Base-by-base conservation (phyloP, 768 basidiomycete species). In the Kwoniella mangroviensis region DNA sequence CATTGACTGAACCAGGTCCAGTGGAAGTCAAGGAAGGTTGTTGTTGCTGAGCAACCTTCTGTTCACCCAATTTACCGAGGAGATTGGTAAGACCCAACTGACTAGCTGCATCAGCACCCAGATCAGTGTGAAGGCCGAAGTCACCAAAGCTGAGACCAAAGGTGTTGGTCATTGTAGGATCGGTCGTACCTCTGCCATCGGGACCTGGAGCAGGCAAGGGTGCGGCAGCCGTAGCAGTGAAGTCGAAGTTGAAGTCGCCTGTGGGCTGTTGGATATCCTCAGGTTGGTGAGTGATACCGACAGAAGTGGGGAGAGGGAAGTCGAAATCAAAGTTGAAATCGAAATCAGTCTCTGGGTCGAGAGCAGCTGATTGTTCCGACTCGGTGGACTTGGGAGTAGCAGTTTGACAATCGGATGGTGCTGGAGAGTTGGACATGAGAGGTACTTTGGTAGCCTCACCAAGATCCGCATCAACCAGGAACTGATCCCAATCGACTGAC, bases 311-410 rank as follows among this genome's bases (percentile, higher is more conserved):
- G 45, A 69, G 56, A 52, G 66, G 58, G 45, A 69, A 49, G 52
- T 67, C 62, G 68, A 65, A 65, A 34, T 65, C 69, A n/a, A 73
- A 67, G 55, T 70, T 61, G 65, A 77, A 69, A 41, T 70, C 69
- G 62, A 71, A 71, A 57, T 75, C 76, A 17, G 57, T 55, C 62
- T 70, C 70, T 11, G 56, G 53, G 61, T 74, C 73, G 45, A 77
- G 76, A 51, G 73, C 73, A n/a, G 68, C 71, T 26, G 73, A 75
- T 51, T 74, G 72, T 57, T 77, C 76, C 5, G 76, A 77, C 66
- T 74, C 76, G 52, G 73, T 77, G 9, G 76, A 77, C 45, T 72
- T 68, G 41, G 76, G 72, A 43, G 76, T 69, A 53, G 65, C 53
- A n/a, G 63, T 51, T 59, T 70, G 45, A 40, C 65, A 66, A 54